Base-by-base conservation (phyloP, 2,329 filamentous ascomycete genomes). In the Epichloe coenophiala region DNA sequence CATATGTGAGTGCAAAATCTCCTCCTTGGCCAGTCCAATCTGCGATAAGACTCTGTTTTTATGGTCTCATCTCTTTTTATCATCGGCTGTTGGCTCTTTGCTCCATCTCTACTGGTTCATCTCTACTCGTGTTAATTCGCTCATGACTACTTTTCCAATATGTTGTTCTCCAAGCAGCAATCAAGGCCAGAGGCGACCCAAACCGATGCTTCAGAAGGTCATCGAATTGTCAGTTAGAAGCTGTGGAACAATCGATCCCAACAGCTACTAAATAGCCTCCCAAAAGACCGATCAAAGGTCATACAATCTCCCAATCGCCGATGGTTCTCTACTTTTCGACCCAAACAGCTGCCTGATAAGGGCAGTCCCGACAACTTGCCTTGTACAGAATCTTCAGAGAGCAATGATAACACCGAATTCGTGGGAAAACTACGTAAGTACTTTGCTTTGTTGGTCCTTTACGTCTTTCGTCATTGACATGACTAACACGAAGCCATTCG, bases 181-280 rank as follows among this genome's bases (percentile, higher is more conserved):
- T 49, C 52, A 31, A 52, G 49, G 45, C 27, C 53, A 45, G 48
- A 52, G n/a, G 42, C 54, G 6, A 11, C 27, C 48, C 50, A 50
- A 47, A 27, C 37, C 38, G 52, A 51, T 19, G 38, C 52, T 36
- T 40, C 49, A 12, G 46, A 50, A 15, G 41, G 27, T 37, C 46
- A 43, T 53, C 53, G 50, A 46, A 50, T 52, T 50, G 56, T 35
- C 55, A 61, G 59, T 57, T 61, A 59, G 59, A 53, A 53, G 56
- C 58, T 61, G 55, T 61, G 59, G 59, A 59, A 56, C 48, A 55
- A 54, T 51, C 57, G 54, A 47, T 51, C 53, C 38, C 56, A 54
- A 43, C 52, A 41, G 27, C 47, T 40, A 45, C 53, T 47, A 35
- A 49, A 37, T 41, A 44, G 42, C 37, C 31, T n/a, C 35, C 40